These are phyloP conservation scores for Clonostachys chloroleuca DNA, from an alignment of 2,329 filamentous ascomycete species.

Conservation along the genomic window DNA sequence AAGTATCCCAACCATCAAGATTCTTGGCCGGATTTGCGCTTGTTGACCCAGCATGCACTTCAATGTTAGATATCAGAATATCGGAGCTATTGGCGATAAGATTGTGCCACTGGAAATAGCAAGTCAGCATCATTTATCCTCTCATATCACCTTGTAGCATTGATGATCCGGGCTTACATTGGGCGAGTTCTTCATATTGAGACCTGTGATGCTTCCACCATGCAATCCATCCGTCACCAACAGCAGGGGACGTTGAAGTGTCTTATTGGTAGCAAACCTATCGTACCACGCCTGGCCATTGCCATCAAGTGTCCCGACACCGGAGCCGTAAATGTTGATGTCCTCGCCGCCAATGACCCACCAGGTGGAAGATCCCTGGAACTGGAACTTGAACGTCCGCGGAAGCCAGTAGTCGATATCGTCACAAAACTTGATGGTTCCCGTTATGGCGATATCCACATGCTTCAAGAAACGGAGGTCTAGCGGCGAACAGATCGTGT, in stretches of 20 bases:
- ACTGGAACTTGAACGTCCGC: conserved; percentile 58
- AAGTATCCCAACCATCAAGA: conserved; percentile 63
- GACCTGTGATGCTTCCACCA: conserved; percentile 51
- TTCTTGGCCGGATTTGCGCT: conserved; percentile 56
- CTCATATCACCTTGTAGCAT: no score
- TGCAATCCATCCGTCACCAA: conserved; percentile 53
- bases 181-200: conserved; percentile 56
- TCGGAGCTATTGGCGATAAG: conserved; percentile 64
- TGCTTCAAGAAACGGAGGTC: conserved; percentile 61
- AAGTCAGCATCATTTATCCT: conserved; percentile 11
- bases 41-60: conserved; percentile 49
- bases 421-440: conserved; percentile 57
- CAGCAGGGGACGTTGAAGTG: conserved; percentile 54
- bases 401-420: conserved; percentile 67
- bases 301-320: conserved; percentile 44
- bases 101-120: conserved; percentile 31
- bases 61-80: conserved; percentile 59
- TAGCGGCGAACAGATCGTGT: conserved; percentile 59
- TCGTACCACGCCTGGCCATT: conserved; percentile 65
- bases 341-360: conserved; percentile 23
- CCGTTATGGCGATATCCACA: conserved; percentile 54
- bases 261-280: conserved; percentile 49
- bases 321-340: conserved; percentile 61
- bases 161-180: conserved; percentile 10
- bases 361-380: conserved; percentile 54